phyloP scores from a whole-genome alignment of 768 basidiomycete species.

The Leccinum sublutescens region DNA sequence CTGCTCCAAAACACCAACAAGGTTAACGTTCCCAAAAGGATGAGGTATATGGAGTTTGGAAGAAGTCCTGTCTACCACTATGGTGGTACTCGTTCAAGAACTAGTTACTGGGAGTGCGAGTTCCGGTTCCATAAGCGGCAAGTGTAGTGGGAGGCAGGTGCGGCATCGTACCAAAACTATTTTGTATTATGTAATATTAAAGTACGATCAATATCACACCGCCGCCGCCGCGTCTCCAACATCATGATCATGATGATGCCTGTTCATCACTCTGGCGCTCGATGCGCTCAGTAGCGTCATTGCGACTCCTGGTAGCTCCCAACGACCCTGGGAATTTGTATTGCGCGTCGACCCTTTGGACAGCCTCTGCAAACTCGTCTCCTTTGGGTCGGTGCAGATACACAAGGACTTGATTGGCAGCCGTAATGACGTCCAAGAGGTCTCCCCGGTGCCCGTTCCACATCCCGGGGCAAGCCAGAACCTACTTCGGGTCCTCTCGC shows the following conservation, averaged over 20 bases:
- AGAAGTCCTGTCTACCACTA: slow-evolving; percentile 31
- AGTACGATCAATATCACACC: neutral
- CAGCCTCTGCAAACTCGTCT: slow-evolving; percentile 19
- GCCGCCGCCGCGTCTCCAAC: neutral
- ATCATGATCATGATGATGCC: slow-evolving; percentile 14
- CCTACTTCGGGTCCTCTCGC: slow-evolving; percentile 22
- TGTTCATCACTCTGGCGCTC: slow-evolving; percentile 4
- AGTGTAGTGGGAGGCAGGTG: slow-evolving; percentile 12
- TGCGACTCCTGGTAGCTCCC: slow-evolving; percentile 36
- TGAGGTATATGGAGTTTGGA: slow-evolving; percentile 57
- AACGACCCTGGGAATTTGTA: slow-evolving; percentile 60
- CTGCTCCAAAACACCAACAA: slow-evolving; percentile 66
- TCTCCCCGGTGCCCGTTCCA: slow-evolving; percentile 12
- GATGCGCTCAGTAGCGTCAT: slow-evolving; percentile 1
- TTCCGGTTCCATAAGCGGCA: slow-evolving; percentile 26
- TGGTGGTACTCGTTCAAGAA: slow-evolving; percentile 16
- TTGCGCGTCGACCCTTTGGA: slow-evolving; percentile 17
- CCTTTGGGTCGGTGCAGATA: slow-evolving; percentile 19
- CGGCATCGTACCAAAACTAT: no score
- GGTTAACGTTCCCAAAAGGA: slow-evolving; percentile 39
- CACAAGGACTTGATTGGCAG: slow-evolving; percentile 17
- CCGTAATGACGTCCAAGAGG: slow-evolving; percentile 10
- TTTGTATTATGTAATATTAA: no score
- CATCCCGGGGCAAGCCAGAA: slow-evolving; percentile 1
- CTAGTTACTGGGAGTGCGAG: neutral